Evolutionary conservation across 2,329 filamentous ascomycete species (phyloP).

Genomic region (Basipetospora sp.): DNA sequence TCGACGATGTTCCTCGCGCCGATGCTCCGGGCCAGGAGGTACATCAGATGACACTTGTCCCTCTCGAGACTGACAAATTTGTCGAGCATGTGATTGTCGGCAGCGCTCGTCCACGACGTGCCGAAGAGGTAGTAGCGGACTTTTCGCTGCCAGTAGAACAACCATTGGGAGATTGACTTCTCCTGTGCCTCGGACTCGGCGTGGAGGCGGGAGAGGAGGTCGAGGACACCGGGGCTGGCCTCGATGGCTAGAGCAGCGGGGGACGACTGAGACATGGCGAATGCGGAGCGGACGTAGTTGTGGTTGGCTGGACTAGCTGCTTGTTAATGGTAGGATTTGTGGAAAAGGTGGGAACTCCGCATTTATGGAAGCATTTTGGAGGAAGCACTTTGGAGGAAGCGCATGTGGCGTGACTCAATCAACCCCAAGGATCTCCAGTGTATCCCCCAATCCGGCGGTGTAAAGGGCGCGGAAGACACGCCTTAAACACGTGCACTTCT

Average conservation of each 20-base stretch:
- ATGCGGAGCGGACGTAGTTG: too few species aligned
- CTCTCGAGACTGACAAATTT: slow-evolving; percentile 45
- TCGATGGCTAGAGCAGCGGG: slow-evolving; percentile 6
- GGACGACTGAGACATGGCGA: neutral
- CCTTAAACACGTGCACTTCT: too few species aligned
- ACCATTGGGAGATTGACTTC: slow-evolving; percentile 11
- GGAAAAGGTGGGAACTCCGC: too few species aligned
- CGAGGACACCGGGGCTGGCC: slow-evolving; percentile 12
- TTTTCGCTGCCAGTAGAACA: slow-evolving; percentile 14
- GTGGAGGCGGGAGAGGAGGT: slow-evolving; percentile 15
- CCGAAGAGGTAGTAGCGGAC: slow-evolving; percentile 17
- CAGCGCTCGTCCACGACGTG: slow-evolving; percentile 8
- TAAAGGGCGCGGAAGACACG: too few species aligned
- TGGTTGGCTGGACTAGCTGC: too few species aligned
- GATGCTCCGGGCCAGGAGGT: slow-evolving; percentile 34
- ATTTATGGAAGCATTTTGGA: too few species aligned
- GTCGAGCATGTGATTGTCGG: slow-evolving; percentile 19
- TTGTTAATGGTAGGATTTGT: neutral
- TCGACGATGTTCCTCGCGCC: slow-evolving; percentile 40
- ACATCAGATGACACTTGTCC: slow-evolving; percentile 43
- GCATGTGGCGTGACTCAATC: too few species aligned
- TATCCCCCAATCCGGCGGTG: too few species aligned
- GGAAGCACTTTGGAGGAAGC: too few species aligned
- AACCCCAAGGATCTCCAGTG: too few species aligned
- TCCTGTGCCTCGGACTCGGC: slow-evolving; percentile 11